These are phyloP conservation scores for Coleophoma crateriformis DNA, from an alignment of 2,329 filamentous ascomycete genomes.

Conservation along the genomic window DNA sequence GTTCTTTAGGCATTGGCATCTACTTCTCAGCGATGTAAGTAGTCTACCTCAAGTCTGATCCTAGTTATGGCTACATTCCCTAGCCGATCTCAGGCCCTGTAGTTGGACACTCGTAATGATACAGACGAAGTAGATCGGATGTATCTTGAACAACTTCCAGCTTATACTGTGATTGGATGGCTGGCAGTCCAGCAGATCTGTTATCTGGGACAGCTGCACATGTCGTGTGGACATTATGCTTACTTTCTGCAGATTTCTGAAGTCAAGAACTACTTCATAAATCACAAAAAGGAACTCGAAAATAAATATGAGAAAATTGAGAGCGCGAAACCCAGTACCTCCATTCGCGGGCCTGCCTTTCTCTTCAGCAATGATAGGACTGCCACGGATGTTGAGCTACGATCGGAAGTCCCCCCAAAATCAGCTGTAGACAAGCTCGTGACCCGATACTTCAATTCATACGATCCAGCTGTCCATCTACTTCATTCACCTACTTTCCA, in stretches of 20 bases:
- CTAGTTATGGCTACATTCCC: too few species aligned
- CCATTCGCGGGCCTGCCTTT: slow-evolving; percentile 66
- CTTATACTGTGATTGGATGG: too few species aligned
- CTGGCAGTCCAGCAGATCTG: too few species aligned
- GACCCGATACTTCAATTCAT: slow-evolving; percentile 84
- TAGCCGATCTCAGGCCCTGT: too few species aligned
- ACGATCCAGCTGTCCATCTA: slow-evolving; percentile 65
- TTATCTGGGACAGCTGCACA: too few species aligned
- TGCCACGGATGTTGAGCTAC: slow-evolving; percentile 69
- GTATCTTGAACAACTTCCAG: too few species aligned
- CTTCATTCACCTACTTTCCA: slow-evolving; percentile 84
- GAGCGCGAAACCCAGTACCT: slow-evolving; percentile 55
- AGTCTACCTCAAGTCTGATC: neutral
- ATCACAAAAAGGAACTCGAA: slow-evolving; percentile 85
- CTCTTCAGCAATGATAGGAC: slow-evolving; percentile 68
- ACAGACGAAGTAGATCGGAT: too few species aligned
- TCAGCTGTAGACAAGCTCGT: slow-evolving; percentile 80
- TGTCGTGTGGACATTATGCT: neutral
- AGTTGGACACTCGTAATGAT: too few species aligned
- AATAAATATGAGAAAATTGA: slow-evolving; percentile 73
- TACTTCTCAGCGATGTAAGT: slow-evolving; percentile 64
- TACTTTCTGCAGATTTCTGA: slow-evolving; percentile 65
- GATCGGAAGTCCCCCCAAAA: slow-evolving; percentile 74
- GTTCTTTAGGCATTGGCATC: slow-evolving; percentile 60
- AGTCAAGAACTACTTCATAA: slow-evolving; percentile 84